Base-by-base conservation (phyloP, 371 early-diverging fungal species). In the Cokeromyces recurvatus region DNA sequence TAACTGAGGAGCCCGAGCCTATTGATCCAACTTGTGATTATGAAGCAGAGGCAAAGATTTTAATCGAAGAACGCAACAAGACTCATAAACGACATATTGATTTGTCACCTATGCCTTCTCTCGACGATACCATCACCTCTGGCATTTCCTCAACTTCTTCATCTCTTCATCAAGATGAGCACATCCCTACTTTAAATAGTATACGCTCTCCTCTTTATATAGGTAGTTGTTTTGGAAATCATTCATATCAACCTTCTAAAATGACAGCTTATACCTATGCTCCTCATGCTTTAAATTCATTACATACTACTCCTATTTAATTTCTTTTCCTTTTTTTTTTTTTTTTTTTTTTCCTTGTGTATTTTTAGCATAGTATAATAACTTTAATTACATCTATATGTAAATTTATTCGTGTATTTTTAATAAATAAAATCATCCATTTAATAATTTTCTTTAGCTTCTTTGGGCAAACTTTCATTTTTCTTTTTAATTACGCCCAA, bases 401-500 rank as follows among this genome's bases (percentile, higher is more conserved):
- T 29, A 8, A 5, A 11, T 29, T 29, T 29, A 8, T 29, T 5
- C 8, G 29, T 8, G 29, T 5, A 11, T 11, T 5, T 8, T 8
- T 29, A 29, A 29, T 29, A 29, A 29, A 29, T 8, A 29, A 29
- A 11, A 29, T 11, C 29, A 8, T 8, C 29, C 29, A 5, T 29
- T 29, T 29, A 74, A 48, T 74, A 74, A 40, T 74, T 74, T 34
- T 70, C 85, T 20, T 84, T 88, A 35, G 87, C 89, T 37, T 77
- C 74, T 31, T 73, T 73, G n/a, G 74, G 55, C 19, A 73, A 38
- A 12, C 40, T 48, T 38, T 73, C 74, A n/a, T 67, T 67, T 46
- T 64, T 68, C 23, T 67, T 58, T 50, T 74, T 74, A n/a, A 89
- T 86, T 4, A 90, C 85, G 25, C 91, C 91, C 7, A 91, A 57